These are phyloP conservation scores for Amanita phalloides DNA, from an alignment of 768 basidiomycete genomes.

Conservation along the genomic window DNA sequence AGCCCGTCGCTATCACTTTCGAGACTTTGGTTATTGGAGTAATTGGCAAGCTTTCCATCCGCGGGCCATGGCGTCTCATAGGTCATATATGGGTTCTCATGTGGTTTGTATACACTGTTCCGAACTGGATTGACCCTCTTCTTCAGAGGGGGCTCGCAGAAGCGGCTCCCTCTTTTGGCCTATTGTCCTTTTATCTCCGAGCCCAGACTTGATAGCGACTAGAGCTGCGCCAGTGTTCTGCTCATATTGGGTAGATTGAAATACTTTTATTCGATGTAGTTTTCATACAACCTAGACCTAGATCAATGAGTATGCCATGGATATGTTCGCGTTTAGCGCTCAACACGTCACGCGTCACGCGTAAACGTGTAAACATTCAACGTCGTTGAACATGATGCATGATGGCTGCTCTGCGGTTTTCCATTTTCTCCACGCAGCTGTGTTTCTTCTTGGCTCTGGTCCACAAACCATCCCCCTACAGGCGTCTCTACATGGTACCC, in stretches of 20 bases:
- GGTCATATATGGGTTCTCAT: conserved; percentile 18
- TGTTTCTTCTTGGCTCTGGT: conserved; percentile 4
- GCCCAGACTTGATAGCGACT: no score
- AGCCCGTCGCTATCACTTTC: conserved; percentile 22
- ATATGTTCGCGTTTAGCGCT: no score
- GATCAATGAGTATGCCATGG: no score
- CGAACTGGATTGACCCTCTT: conserved; percentile 12
- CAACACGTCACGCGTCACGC: no score
- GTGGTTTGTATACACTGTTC: conserved; percentile 16
- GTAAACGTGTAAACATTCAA: no score
- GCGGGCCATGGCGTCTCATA: conserved; percentile 6
- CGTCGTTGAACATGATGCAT: background rate
- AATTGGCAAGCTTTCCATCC: conserved; percentile 9
- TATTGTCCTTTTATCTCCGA: background rate
- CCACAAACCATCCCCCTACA: conserved; percentile 6
- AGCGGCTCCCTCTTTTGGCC: conserved; percentile 1
- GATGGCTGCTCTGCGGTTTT: background rate
- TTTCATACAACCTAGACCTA: no score
- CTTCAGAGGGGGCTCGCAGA: conserved; percentile 9
- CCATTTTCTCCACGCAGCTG: background rate
- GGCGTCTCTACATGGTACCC: conserved; percentile 9
- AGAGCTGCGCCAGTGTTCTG: no score
- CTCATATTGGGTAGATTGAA: no score
- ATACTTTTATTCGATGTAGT: no score
- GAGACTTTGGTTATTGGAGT: conserved; percentile 19